These are phyloP conservation scores for Tetrahymena thermophila DNA, from an alignment of 73 alveolate genomes.

Conservation along the genomic window DNA sequence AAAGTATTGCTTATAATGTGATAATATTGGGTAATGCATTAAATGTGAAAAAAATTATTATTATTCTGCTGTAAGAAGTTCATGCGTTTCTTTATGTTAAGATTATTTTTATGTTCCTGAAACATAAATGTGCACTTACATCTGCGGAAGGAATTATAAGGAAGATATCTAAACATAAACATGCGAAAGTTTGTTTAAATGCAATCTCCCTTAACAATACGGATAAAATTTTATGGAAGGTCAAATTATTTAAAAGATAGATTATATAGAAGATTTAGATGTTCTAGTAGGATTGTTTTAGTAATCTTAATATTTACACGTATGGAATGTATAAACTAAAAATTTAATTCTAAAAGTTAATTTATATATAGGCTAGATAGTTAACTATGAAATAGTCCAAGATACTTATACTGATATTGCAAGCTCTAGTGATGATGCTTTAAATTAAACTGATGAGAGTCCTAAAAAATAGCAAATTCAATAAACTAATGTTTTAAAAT, in stretches of 20 bases:
- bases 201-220: background rate
- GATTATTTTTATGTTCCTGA: background rate
- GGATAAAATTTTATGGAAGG: background rate
- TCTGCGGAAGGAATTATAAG: background rate
- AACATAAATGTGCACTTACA: background rate
- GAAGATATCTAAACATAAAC: background rate
- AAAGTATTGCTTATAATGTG: background rate
- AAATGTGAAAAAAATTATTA: background rate
- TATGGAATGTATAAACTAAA: background rate
- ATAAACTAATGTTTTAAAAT: background rate
- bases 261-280: background rate
- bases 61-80: background rate
- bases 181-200: background rate
- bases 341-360: background rate
- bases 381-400: background rate
- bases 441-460: background rate
- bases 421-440: background rate
- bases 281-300: background rate
- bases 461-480: background rate
- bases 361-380: background rate
- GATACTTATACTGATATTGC: background rate
- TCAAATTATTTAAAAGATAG: background rate
- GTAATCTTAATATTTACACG: background rate
- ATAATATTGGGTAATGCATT: background rate
- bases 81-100: background rate